Base-by-base conservation (phyloP, 331 rosid species). In the Spiraea crenata region DNA sequence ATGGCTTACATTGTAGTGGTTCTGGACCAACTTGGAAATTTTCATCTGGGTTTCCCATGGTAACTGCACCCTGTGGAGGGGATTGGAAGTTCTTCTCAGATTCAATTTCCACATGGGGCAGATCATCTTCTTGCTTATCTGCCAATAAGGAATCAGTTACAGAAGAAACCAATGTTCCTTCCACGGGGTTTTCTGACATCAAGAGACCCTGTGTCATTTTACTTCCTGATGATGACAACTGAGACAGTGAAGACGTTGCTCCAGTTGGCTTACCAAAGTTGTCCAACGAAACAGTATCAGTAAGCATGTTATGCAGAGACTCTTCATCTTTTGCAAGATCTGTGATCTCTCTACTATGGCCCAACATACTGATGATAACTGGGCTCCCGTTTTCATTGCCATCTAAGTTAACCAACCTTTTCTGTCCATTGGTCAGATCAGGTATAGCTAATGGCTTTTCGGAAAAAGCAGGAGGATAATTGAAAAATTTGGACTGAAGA, bases 391-490 rank as follows among this genome's bases (percentile, higher is more conserved):
- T 69, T 74, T 57, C 85, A 81, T 56, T 48, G 58, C 52, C 77
- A 25, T 69, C 81, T 12, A 73, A 49, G 64, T 69, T 65, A 76
- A 77, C 71, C 74, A 85, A 79, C 61, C 56, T 66, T 72, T 63
- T 57, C 70, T 48, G 61, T 70, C 67, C 80, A n/a, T 58, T 49
- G 69, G 60, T 79, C 54, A 58, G 76, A 73, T 80, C 77, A 46
- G 72, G 70, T 74, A 51, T 79, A 66, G 55, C 67, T 58, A 81
- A 73, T 40, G 58, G 79, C 59, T 86, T 80, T 59, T 71, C 86
- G 46, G 74, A 71, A 80, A 76, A 69, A 67, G 82, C 76, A 59
- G 76, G 67, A 6, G 76, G 87, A 56, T 81, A 65, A 75, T 76
- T 74, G 62, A 55, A 61, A 80, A 70, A 75, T 60, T 78, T 82